A percentile compares a stretch with the other conserved stretches of the same genome.
Conservation (phyloP, 768 basidiomycete genomes). For the Tephrocybe sp. region DNA sequence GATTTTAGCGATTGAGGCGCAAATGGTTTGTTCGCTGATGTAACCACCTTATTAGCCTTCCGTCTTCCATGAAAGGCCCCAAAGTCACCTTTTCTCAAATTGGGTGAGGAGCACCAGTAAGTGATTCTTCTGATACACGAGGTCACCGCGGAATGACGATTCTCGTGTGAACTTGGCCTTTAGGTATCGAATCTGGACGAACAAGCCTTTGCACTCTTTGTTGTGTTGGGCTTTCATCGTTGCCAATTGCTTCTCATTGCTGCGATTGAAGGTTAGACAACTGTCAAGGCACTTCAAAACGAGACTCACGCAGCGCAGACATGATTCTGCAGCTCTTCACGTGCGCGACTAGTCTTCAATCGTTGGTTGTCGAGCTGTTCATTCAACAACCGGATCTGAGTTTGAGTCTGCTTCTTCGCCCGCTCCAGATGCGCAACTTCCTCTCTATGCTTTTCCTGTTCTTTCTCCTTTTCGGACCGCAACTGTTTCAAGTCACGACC, state of each 20-base stretch:
- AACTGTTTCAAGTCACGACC: constrained; percentile 74
- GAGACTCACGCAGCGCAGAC: constrained; percentile 58
- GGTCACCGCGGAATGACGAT: constrained; percentile 69
- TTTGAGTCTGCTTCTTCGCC: constrained; percentile 63
- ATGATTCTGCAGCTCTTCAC: constrained; percentile 53
- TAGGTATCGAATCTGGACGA: constrained; percentile 88
- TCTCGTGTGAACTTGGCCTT: constrained; percentile 92
- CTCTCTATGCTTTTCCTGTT: constrained; percentile 53
- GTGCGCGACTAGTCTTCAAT: constrained; percentile 44
- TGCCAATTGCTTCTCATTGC: constrained; percentile 55
- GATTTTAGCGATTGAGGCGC: constrained; percentile 73
- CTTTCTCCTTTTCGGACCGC: constrained; percentile 64
- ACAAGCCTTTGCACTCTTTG: constrained; percentile 86
- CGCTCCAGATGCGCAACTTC: constrained; percentile 60
- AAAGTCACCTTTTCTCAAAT: constrained; percentile 67
- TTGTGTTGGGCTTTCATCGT: constrained; percentile 68
- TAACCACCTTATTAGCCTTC: neutral
- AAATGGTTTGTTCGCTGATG: constrained; percentile 66
- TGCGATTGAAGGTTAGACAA: constrained; percentile 22
- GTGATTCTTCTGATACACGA: constrained; percentile 88
- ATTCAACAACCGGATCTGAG: constrained; percentile 63
- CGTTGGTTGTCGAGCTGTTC: constrained; percentile 64
- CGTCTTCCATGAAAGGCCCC: neutral
- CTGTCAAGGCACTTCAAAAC: neutral
- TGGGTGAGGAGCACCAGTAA: constrained; percentile 70